Evolutionary conservation across 164 flowering plant species (phyloP).

Genomic region (Nymphaea thermarum): DNA sequence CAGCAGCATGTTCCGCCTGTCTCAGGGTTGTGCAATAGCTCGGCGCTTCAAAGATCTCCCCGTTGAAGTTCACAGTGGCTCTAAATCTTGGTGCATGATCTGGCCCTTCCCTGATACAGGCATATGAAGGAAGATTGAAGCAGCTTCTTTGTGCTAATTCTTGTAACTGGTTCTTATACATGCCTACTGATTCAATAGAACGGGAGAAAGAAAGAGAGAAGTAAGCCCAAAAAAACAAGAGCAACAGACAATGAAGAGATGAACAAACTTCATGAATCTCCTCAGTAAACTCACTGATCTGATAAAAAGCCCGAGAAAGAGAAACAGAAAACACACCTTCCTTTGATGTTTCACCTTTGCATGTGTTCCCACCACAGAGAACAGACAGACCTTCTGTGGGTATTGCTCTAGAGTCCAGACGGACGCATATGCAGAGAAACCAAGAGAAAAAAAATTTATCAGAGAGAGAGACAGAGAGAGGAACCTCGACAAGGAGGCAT

Average conservation of each 20-base stretch:
- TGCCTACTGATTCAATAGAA: constrained; percentile 11
- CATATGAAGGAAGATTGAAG: constrained; percentile 66
- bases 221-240: neutral
- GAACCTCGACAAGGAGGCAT: neutral
- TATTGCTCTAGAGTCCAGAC: neutral
- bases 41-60: constrained; percentile 64
- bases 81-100: constrained; percentile 86
- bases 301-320: no score
- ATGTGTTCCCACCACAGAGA: neutral
- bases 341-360: neutral
- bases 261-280: no score
- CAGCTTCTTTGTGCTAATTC: constrained; percentile 89
- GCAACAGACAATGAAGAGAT: neutral
- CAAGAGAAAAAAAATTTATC: no score
- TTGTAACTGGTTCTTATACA: constrained; percentile 87
- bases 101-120: constrained; percentile 69
- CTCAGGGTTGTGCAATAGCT: constrained; percentile 57
- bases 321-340: neutral
- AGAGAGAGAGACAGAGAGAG: neutral
- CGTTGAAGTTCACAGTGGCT: constrained; percentile 77
- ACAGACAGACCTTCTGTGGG: neutral
- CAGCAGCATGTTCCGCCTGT: constrained; percentile 87
- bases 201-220: neutral
- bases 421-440: neutral
- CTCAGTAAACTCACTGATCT: no score